A percentile compares a stretch with the other conserved stretches of the same genome.
phyloP scores from a whole-genome alignment of 2,329 filamentous ascomycete genomes.

The Nothomitra cinnamomea region DNA sequence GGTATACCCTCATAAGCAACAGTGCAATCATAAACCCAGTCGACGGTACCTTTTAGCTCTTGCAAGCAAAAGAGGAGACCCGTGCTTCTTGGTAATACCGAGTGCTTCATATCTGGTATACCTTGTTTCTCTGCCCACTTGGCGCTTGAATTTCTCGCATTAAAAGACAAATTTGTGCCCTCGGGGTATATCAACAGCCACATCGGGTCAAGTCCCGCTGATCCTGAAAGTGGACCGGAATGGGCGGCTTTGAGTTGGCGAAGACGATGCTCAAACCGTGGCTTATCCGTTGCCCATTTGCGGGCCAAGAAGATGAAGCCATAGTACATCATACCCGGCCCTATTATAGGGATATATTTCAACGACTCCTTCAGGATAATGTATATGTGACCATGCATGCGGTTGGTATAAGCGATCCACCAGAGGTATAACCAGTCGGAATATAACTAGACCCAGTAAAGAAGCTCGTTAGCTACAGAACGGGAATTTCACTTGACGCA shows the following conservation, averaged over 20 bases:
- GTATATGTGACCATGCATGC: slow-evolving; percentile 72
- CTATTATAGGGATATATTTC: slow-evolving; percentile 63
- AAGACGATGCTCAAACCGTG: slow-evolving; percentile 57
- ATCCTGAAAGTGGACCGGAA: slow-evolving; percentile 36
- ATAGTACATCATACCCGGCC: slow-evolving; percentile 69
- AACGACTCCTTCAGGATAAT: slow-evolving; percentile 83
- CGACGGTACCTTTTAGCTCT: slow-evolving; percentile 54
- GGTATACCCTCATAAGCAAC: slow-evolving; percentile 88
- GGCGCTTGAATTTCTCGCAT: slow-evolving; percentile 52
- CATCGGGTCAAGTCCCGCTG: slow-evolving; percentile 55
- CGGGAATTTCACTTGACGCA: slow-evolving; percentile 4
- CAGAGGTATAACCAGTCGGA: slow-evolving; percentile 87
- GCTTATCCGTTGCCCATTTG: slow-evolving; percentile 68
- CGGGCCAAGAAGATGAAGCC: slow-evolving; percentile 86
- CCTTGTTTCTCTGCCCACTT: slow-evolving; percentile 63
- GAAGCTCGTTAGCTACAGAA: neutral
- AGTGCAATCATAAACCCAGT: slow-evolving; percentile 85
- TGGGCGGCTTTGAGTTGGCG: slow-evolving; percentile 46
- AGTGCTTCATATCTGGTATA: slow-evolving; percentile 53
- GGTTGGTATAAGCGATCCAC: slow-evolving; percentile 81
- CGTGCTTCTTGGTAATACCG: slow-evolving; percentile 63
- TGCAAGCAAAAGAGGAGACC: slow-evolving; percentile 65
- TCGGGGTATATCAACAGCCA: slow-evolving; percentile 82
- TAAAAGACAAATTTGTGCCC: slow-evolving; percentile 62
- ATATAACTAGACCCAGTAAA: slow-evolving; percentile 39